Conservation (phyloP, 345 rosid species). For the Populus ilicifolia region DNA sequence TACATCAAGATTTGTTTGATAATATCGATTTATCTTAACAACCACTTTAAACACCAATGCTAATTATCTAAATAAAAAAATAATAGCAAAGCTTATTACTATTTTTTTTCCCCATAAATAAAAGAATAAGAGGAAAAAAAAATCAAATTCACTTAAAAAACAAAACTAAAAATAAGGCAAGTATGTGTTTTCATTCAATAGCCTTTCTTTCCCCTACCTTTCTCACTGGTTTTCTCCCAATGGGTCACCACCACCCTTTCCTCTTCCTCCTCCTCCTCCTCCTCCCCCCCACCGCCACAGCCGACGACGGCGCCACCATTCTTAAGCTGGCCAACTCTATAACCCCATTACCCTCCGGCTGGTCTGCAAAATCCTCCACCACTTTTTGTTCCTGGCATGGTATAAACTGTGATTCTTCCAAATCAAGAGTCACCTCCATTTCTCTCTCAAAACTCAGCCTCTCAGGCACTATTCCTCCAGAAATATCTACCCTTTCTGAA, state of each 20-base stretch:
- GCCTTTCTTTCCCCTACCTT: neutral
- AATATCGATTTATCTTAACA: no score
- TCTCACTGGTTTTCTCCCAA: neutral
- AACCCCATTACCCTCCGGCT: constrained; percentile 42
- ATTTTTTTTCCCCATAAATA: neutral
- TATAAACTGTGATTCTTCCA: constrained; percentile 43
- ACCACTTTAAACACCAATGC: no score
- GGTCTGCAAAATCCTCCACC: constrained; percentile 50
- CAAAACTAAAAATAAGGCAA: neutral
- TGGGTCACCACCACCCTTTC: neutral
- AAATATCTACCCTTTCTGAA: constrained; percentile 51
- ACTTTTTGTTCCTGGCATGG: constrained; percentile 58
- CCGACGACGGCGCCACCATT: constrained; percentile 56
- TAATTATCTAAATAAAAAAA: no score
- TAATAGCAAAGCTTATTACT: neutral
- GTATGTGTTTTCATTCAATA: neutral
- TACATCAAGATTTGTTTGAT: no score
- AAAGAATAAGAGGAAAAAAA: neutral
- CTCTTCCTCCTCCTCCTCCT: constrained; percentile 12
- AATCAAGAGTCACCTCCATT: constrained; percentile 42
- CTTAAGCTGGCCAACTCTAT: constrained; percentile 43
- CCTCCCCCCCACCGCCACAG: constrained; percentile 10
- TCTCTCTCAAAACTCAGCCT: constrained; percentile 37
- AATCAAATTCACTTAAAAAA: neutral
- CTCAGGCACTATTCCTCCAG: constrained; percentile 47